Percentiles rank a stretch among this genome's conserved stretches.
Conservation (phyloP, 106 monocot species). For the Acorus gramineus region DNA sequence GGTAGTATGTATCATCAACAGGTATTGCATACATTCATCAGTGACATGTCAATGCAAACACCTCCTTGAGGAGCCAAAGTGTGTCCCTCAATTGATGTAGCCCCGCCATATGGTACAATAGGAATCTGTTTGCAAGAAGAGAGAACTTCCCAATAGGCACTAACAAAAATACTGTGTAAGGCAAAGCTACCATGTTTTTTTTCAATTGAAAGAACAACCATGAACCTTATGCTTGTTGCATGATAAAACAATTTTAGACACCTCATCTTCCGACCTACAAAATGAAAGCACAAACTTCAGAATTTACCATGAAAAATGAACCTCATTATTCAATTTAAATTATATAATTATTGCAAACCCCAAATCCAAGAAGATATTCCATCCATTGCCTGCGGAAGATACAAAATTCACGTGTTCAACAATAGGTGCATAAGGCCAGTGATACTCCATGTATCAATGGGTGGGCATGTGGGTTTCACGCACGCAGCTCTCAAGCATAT, state of each 20-base stretch:
- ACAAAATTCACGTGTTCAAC: too few relatives aligned
- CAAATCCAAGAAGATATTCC: neutral
- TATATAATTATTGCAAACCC: neutral
- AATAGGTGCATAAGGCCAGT: too few relatives aligned
- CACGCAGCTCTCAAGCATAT: too few relatives aligned
- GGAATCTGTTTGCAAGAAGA: slow-evolving; percentile 40
- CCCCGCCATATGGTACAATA: slow-evolving; percentile 94
- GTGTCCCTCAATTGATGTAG: slow-evolving; percentile 94
- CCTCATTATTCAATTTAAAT: neutral
- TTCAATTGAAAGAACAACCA: neutral
- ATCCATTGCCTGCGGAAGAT: neutral
- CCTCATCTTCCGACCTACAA: slow-evolving; percentile 75
- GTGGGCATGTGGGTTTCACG: too few relatives aligned
- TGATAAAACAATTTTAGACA: slow-evolving; percentile 50
- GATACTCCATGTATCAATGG: too few relatives aligned
- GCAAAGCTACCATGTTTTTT: neutral
- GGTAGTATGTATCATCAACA: neutral
- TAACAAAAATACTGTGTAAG: too few relatives aligned
- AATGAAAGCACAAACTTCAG: neutral
- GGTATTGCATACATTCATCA: slow-evolving; percentile 62
- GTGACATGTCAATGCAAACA: slow-evolving; percentile 84
- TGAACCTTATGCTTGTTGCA: slow-evolving; percentile 86
- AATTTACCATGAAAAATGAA: neutral
- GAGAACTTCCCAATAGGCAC: neutral
- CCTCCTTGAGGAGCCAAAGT: slow-evolving; percentile 91